Evolutionary conservation across 176 grass and related monocot species (phyloP), one percentile per base, ranked within the genome.

Genomic region (Pharus latifolius): DNA sequence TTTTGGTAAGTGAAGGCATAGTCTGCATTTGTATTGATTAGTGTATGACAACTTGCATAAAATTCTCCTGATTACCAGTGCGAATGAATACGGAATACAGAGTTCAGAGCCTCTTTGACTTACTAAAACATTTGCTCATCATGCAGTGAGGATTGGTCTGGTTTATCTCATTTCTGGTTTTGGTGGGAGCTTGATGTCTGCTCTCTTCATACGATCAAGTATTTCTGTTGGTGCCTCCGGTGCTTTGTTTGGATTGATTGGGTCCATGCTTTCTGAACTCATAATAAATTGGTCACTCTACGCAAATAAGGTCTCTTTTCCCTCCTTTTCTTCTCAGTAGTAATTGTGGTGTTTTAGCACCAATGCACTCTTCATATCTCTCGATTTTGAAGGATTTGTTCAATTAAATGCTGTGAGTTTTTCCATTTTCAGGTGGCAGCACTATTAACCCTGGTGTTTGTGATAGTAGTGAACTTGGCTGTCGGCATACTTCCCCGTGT

Each of bases 201-300:
- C 83, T 20, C 84, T 98, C 15, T 98, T 98, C 77, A 80, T 92
- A 62, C 78, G 49, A 41, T 80, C 94, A 14, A 76, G 11, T 19
- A 90, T 98, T 20, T 98, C 94, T 3, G 89, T 98, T 17, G 94
- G 94, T 37, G 94, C 89, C 5, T 98, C 94, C 0, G 89, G 94
- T 70, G 94, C 94, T 68, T 44, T 98, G 34, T 98, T 93, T 42
- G 94, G 94, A 25, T 73, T 98, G 60, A 80, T 97, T 14, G 94
- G 86, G 4, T 85, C 82, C 16, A 97, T 97, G 94, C 94, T 97
- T 59, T 92, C 94, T 29, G 94, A 97, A 30, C 89, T 97, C 23
- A 74, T 97, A 46, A 97, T 70, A 15, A 97, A 97, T 74, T 97
- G 94, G 94, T 69, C 94, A 16, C 88, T 97, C 49, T 97, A 97